These are phyloP conservation scores for Teratosphaeria nubilosa DNA, from an alignment of 2,329 filamentous ascomycete genomes.

Conservation along the genomic window DNA sequence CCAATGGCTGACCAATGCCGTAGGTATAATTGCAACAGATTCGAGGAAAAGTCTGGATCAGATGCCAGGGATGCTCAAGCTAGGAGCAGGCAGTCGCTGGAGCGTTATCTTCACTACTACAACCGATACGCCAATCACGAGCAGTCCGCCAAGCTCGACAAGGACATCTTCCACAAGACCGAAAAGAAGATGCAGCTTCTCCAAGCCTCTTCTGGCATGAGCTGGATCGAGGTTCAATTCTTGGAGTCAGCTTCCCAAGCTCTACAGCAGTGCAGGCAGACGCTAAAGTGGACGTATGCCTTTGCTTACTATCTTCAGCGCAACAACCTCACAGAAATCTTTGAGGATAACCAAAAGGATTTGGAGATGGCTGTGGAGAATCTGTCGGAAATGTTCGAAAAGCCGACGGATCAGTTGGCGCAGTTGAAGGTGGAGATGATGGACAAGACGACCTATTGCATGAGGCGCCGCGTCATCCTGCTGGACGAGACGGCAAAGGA, in stretches of 20 bases:
- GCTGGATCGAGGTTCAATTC: slow-evolving; percentile 99
- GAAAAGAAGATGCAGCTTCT: slow-evolving; percentile 99
- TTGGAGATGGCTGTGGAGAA: slow-evolving; percentile 95
- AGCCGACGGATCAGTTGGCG: slow-evolving; percentile 76
- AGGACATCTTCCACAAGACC: slow-evolving; percentile 89
- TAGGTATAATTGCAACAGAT: slow-evolving; percentile 88
- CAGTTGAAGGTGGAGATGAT: slow-evolving; percentile 92
- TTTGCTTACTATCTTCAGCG: slow-evolving; percentile 96
- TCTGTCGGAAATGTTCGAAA: slow-evolving; percentile 98
- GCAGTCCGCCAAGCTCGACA: slow-evolving; percentile 91
- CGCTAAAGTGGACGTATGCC: slow-evolving; percentile 97
- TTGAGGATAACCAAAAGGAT: slow-evolving; percentile 98
- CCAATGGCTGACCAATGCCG: not conserved
- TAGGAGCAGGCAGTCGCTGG: slow-evolving; percentile 76
- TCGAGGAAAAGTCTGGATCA: slow-evolving; percentile 86
- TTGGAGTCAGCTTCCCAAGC: slow-evolving; percentile 87
- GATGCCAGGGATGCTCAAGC: slow-evolving; percentile 89
- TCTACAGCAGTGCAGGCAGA: slow-evolving; percentile 93
- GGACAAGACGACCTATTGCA: slow-evolving; percentile 97
- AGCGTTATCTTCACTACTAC: slow-evolving; percentile 98
- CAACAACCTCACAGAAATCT: slow-evolving; percentile 94
- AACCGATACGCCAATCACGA: slow-evolving; percentile 99
- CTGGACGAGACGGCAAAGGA: slow-evolving; percentile 90
- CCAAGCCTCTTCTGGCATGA: slow-evolving; percentile 88
- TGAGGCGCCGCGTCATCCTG: slow-evolving; percentile 78